phyloP scores from a whole-genome alignment of 257 asterid species.

The Jasminum sambac region DNA sequence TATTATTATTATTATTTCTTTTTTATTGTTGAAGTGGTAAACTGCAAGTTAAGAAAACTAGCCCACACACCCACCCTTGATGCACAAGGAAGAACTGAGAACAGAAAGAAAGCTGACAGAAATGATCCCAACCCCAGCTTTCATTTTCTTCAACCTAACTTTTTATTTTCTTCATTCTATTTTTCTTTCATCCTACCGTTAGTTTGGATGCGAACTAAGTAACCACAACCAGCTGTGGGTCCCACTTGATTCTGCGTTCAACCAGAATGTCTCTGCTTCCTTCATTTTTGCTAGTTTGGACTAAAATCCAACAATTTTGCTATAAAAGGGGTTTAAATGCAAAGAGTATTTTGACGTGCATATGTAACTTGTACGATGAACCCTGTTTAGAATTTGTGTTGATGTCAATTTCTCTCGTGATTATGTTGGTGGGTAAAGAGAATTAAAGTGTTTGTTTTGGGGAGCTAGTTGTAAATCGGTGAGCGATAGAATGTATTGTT shows the following conservation, averaged over 20 bases:
- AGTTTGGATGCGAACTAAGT: slow-evolving; percentile 34
- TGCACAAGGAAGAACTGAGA: slow-evolving; percentile 25
- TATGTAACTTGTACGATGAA: too few relatives aligned
- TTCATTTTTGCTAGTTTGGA: slow-evolving; percentile 17
- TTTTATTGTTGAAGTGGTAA: slow-evolving; percentile 21
- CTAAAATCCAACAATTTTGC: background rate
- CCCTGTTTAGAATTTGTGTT: too few relatives aligned
- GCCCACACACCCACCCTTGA: slow-evolving; percentile 39
- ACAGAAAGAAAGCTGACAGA: slow-evolving; percentile 20
- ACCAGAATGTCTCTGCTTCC: slow-evolving; percentile 15
- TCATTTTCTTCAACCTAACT: slow-evolving; percentile 44
- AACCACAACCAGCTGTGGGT: slow-evolving; percentile 19
- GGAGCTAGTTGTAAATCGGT: too few relatives aligned
- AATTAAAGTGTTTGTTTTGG: too few relatives aligned
- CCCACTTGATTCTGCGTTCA: slow-evolving; percentile 18
- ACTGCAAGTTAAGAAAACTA: slow-evolving; percentile 41
- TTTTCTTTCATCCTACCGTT: slow-evolving; percentile 39
- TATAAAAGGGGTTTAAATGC: background rate
- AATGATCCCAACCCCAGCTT: slow-evolving; percentile 31
- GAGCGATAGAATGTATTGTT: too few relatives aligned
- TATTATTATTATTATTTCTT: background rate
- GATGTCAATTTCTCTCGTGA: too few relatives aligned
- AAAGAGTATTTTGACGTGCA: too few relatives aligned
- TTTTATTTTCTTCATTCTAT: slow-evolving; percentile 8
- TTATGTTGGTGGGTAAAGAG: too few relatives aligned